Evolutionary conservation across 345 rosid genomes (phyloP), one percentile per base, ranked within the genome.

Genomic region (Bruguiera sexangula): DNA sequence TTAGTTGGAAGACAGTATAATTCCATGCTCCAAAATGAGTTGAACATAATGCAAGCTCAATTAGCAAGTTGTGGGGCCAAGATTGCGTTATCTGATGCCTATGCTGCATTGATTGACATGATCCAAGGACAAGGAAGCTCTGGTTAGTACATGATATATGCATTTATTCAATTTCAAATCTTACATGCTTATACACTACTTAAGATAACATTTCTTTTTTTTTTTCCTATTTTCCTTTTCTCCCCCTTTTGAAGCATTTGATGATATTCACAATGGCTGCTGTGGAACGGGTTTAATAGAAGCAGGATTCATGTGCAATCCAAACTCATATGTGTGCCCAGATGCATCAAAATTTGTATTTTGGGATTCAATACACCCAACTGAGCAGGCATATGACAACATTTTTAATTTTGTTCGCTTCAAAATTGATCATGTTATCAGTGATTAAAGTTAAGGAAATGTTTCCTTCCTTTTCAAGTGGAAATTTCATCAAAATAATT

Each of bases 311-410:
- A 46, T 90, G 64, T 88, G 96, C 69, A 90, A 93, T 67, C 87
- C 88, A 32, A 73, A 75, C 30, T 86, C 96, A 27, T 79, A 30
- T 10, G 71, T 93, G 55, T 89, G 98, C 69, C 34, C 81, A 2
- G 88, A 93, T 72, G 83, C 89, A 3, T 87, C 96, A 6, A 85
- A 81, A 37, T 90, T 85, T 75, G 86, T 89, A 10, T 93, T 93
- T 61, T 93, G 89, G 78, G 98, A 93, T 76, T 82, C 98, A 2
- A 82, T 93, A 50, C 98, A 93, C 68, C 98, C 98, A 67, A 86
- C 89, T 0, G 89, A 91, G 70, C 76, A 66, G 72, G 60, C 88
- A 3, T 93, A 88, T 50, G 54, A 64, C 65, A 69, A 66, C 18
- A 0, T 87, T 16, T 80, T 86, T 63, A 73, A 46, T 48, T 55